A percentile compares a stretch with the other conserved stretches of the same genome.
Evolutionary conservation across 345 rosid species (phyloP).

Genomic region (Erysimum cheiranthoides): DNA sequence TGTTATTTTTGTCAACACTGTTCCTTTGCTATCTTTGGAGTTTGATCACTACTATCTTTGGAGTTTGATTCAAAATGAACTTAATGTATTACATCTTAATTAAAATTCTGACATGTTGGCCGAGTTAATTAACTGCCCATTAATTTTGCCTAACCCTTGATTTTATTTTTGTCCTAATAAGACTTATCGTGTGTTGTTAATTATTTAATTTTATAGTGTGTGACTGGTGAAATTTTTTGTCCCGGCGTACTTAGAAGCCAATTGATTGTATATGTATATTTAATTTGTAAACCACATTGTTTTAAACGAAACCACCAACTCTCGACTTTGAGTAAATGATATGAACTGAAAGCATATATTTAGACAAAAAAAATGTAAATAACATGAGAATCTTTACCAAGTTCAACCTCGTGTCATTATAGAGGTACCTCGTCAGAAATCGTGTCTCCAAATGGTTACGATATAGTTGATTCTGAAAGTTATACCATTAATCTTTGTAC

Average conservation of each 20-base stretch:
- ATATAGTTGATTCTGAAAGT: slow-evolving; percentile 1
- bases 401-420: not conserved
- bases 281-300: not conserved
- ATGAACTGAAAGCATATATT: not conserved
- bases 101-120: slow-evolving; percentile 1
- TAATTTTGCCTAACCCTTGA: not conserved
- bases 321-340: slow-evolving; percentile 6
- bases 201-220: not conserved
- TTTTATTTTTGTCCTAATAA: not conserved
- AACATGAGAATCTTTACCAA: not conserved
- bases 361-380: not conserved
- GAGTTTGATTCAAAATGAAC: slow-evolving; percentile 21
- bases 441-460: not conserved
- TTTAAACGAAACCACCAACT: not conserved
- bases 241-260: not conserved
- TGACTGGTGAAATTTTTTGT: not conserved
- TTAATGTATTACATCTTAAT: slow-evolving; percentile 11
- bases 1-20: slow-evolving; percentile 21
- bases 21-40: slow-evolving; percentile 28
- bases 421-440: not conserved
- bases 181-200: slow-evolving; percentile 3
- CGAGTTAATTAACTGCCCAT: not conserved
- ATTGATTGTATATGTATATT: not conserved
- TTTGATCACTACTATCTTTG: not conserved
- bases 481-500: not conserved